phyloP scores from a whole-genome alignment of 495 filamentous ascomycete species.

The Aspergillus bertholletiae region DNA sequence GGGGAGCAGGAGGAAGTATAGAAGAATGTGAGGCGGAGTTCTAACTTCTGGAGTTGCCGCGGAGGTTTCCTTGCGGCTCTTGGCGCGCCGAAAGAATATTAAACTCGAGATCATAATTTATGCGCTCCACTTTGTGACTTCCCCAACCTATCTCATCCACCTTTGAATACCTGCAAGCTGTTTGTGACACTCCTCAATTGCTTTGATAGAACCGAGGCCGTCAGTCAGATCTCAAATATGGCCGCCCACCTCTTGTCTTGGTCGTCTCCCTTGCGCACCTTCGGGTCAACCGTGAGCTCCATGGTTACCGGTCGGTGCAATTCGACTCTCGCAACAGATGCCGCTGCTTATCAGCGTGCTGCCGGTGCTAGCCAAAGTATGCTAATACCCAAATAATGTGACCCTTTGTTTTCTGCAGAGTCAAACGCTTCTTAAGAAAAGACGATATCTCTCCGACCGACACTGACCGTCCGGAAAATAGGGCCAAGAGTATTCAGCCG shows the following conservation, averaged over 20 bases:
- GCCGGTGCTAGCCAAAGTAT: constrained; percentile 18
- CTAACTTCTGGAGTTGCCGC: neutral
- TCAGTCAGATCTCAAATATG: constrained; percentile 19
- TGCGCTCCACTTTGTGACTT: too few relatives aligned
- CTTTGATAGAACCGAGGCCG: neutral
- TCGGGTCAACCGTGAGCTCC: constrained; percentile 18
- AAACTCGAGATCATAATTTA: neutral
- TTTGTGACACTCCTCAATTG: neutral
- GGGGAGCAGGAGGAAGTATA: neutral
- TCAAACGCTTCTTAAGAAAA: neutral
- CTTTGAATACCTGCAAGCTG: neutral
- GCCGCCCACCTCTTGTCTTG: constrained; percentile 30
- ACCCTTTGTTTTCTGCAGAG: neutral
- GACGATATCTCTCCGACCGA: neutral
- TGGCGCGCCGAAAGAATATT: neutral
- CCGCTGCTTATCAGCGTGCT: constrained; percentile 25
- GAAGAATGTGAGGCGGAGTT: neutral
- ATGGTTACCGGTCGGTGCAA: constrained; percentile 35
- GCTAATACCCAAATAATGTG: constrained; percentile 2
- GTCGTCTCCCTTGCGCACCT: constrained; percentile 29
- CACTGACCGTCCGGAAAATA: constrained; percentile 9
- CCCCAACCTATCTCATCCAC: neutral
- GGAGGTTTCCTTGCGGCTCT: neutral
- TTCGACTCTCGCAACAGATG: constrained; percentile 34
- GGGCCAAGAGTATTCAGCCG: constrained; percentile 17